These are phyloP conservation scores for Miamiensis avidus DNA, from an alignment of 169 alveolate genomes.

Conservation along the genomic window DNA sequence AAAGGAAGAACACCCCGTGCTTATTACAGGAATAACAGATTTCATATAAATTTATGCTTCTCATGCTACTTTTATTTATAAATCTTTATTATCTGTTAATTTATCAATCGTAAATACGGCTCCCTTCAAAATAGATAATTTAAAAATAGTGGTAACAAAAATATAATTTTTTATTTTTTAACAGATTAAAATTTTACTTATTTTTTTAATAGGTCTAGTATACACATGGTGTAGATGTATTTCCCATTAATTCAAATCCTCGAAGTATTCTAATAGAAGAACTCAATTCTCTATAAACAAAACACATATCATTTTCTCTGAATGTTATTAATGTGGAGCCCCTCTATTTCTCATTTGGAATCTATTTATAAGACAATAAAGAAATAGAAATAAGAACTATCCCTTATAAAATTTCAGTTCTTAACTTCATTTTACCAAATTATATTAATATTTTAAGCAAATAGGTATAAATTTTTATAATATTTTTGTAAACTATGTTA, in stretches of 20 bases:
- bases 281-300: slow-evolving; percentile 1
- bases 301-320: slow-evolving; percentile 3
- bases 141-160: not conserved
- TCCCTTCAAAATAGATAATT: not conserved
- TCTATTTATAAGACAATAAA: not conserved
- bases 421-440: slow-evolving; percentile 14
- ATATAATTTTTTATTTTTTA: not conserved
- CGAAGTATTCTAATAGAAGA: not conserved
- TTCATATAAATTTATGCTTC: slow-evolving; percentile 15
- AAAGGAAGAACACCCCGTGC: not conserved
- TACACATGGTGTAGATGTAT: slow-evolving; percentile 12
- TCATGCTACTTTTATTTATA: slow-evolving; percentile 12
- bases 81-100: slow-evolving; percentile 23
- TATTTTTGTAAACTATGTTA: too few species aligned
- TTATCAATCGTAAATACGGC: slow-evolving; percentile 1
- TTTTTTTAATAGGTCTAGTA: not conserved
- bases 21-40: slow-evolving; percentile 16
- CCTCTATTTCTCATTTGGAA: not conserved
- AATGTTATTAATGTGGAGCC: slow-evolving; percentile 11
- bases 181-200: too few species aligned
- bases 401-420: slow-evolving; percentile 14
- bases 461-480: not conserved
- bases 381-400: slow-evolving; percentile 1
- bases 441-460: slow-evolving; percentile 19
- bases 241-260: slow-evolving; percentile 12